phyloP scores from a whole-genome alignment of 371 early-diverging fungal species.

The Synchytrium microbalum region DNA sequence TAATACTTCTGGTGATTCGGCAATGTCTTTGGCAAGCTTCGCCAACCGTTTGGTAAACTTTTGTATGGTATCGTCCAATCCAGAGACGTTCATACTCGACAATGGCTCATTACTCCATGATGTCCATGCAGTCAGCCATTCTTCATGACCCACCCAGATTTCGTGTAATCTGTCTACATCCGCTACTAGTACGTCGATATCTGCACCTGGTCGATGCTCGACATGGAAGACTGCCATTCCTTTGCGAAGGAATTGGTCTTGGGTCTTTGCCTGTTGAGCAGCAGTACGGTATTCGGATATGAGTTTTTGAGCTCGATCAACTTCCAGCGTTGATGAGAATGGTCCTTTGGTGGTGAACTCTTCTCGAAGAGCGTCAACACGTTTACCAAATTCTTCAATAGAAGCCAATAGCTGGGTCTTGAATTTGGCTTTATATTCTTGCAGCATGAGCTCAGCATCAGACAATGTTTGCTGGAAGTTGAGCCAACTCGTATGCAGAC shows the following conservation, averaged over 20 bases:
- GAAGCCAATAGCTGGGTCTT: slow-evolving; percentile 33
- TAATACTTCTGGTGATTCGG: slow-evolving; percentile 40
- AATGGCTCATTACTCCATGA: slow-evolving; percentile 34
- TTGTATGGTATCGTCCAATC: slow-evolving; percentile 42
- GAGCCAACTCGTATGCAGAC: slow-evolving; percentile 29
- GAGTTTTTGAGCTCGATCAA: slow-evolving; percentile 38
- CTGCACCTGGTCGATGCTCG: slow-evolving; percentile 41
- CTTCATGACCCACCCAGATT: slow-evolving; percentile 35
- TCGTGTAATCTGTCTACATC: slow-evolving; percentile 34
- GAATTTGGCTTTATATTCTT: slow-evolving; percentile 45
- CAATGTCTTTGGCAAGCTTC: slow-evolving; percentile 36
- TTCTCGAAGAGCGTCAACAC: slow-evolving; percentile 26
- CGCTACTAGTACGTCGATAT: slow-evolving; percentile 28
- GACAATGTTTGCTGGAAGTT: slow-evolving; percentile 33
- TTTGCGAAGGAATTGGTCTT: slow-evolving; percentile 34
- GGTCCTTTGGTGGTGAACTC: slow-evolving; percentile 43
- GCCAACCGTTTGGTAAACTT: slow-evolving; percentile 28
- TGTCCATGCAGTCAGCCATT: slow-evolving; percentile 35
- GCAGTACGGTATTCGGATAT: slow-evolving; percentile 34
- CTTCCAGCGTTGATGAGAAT: slow-evolving; percentile 26
- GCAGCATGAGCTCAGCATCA: slow-evolving; percentile 37
- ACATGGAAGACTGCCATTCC: slow-evolving; percentile 43
- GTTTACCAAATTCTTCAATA: slow-evolving; percentile 31
- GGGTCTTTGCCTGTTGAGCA: slow-evolving; percentile 22
- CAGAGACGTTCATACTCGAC: slow-evolving; percentile 30